Conservation (phyloP, 2,329 filamentous ascomycete species). For the Scedosporium aurantiacum region DNA sequence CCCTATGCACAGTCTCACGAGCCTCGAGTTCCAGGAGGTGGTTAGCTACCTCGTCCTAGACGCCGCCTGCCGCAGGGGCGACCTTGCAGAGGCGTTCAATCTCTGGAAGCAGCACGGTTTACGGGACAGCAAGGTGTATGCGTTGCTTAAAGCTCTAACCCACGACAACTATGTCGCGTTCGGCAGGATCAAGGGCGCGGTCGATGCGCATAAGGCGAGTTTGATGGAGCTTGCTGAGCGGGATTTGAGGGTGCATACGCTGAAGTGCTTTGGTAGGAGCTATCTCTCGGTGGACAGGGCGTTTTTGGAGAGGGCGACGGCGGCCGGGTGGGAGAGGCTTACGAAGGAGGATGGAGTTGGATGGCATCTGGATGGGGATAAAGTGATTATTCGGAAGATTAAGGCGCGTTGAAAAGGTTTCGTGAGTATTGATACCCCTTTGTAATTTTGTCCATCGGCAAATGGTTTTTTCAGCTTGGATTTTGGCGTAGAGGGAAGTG, state of each 20-base stretch:
- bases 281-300: conserved; percentile 63
- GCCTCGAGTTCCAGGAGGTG: conserved; percentile 67
- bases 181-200: conserved; percentile 55
- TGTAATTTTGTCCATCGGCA: not conserved
- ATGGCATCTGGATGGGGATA: conserved; percentile 67
- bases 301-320: conserved; percentile 60
- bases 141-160: conserved; percentile 57
- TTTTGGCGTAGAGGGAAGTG: not conserved
- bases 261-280: conserved; percentile 76
- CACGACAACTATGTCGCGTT: conserved; percentile 78
- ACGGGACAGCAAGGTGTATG: conserved; percentile 56
- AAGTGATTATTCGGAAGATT: conserved; percentile 61
- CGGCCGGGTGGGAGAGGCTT: conserved; percentile 62
- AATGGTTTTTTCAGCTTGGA: not conserved
- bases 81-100: conserved; percentile 62
- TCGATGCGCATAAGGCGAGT: conserved; percentile 70
- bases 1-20: conserved; percentile 52
- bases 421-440: conserved; percentile 1
- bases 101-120: conserved; percentile 52
- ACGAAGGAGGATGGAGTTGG: conserved; percentile 61
- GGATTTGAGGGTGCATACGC: conserved; percentile 59
- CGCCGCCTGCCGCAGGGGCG: conserved; percentile 69
- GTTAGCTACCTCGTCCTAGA: conserved; percentile 76
- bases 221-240: conserved; percentile 75
- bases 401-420: conserved; percentile 24